These are phyloP conservation scores for Fusarium sp. DNA, from an alignment of 2,329 filamentous ascomycete genomes.

Conservation along the genomic window DNA sequence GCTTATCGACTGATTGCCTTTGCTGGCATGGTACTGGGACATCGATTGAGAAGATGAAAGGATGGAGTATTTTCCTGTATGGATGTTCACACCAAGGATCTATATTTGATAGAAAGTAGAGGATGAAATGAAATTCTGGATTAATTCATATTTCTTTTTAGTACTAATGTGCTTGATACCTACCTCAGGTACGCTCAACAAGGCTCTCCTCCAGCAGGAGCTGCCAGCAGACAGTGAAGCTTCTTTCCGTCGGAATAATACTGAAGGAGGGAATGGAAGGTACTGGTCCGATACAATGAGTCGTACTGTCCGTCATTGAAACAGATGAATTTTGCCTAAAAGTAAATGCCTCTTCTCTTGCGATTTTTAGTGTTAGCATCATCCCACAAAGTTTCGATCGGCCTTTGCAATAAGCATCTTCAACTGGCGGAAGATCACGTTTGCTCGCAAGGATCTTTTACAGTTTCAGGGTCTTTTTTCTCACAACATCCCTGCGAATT, in stretches of 20 bases:
- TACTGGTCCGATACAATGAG: not conserved
- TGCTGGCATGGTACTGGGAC: constrained; percentile 36
- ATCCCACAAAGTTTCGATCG: not conserved
- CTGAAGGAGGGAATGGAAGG: not conserved
- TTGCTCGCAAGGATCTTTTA: constrained; percentile 2
- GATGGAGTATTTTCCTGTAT: not conserved
- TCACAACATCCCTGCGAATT: constrained; percentile 13
- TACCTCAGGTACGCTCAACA: too few relatives aligned
- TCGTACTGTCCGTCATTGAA: not conserved
- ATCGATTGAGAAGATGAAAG: constrained; percentile 34
- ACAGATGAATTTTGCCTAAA: not conserved
- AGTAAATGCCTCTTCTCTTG: not conserved
- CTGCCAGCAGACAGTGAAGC: not conserved
- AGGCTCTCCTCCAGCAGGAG: not conserved
- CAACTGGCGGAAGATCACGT: not conserved
- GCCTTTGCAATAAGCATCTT: not conserved
- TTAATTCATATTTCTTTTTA: not conserved
- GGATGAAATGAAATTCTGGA: not conserved
- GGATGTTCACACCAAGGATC: not conserved
- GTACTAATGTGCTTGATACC: not conserved
- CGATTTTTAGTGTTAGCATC: not conserved
- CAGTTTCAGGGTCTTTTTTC: constrained; percentile 19
- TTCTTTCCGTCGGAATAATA: not conserved
- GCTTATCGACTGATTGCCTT: constrained; percentile 56
- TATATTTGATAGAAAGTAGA: not conserved